These are phyloP conservation scores for Flaveria ramosissima DNA, from an alignment of 129 eudicot genomes.

Conservation along the genomic window DNA sequence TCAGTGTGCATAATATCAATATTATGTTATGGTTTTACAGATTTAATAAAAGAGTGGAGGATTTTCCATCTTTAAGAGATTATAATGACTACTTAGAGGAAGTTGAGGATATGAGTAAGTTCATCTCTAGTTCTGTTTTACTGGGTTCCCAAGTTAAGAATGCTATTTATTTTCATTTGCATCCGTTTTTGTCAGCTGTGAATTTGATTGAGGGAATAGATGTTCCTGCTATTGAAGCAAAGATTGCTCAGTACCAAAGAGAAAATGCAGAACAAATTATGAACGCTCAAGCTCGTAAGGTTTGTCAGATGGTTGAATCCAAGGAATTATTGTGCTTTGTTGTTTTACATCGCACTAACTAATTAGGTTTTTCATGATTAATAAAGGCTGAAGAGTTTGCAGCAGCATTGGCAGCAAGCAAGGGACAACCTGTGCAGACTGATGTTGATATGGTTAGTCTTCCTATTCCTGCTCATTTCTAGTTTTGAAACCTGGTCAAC, in stretches of 20 bases:
- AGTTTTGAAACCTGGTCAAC: conserved; percentile 9
- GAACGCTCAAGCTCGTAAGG: conserved; percentile 96
- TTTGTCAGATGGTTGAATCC: conserved; percentile 22
- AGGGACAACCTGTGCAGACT: conserved; percentile 56
- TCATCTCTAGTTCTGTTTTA: conserved; percentile 13
- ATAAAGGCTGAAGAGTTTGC: conserved; percentile 96
- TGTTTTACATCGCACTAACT: not conserved
- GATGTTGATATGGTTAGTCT: conserved; percentile 73
- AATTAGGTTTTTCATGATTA: conserved; percentile 21
- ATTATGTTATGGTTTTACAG: conserved; percentile 42
- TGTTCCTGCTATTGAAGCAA: conserved; percentile 82
- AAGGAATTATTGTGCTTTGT: conserved; percentile 1
- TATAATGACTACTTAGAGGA: conserved; percentile 96
- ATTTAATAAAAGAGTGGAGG: conserved; percentile 91
- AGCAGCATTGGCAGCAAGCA: conserved; percentile 96
- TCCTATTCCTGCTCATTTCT: conserved; percentile 12
- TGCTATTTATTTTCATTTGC: conserved; percentile 13
- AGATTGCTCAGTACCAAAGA: conserved; percentile 66
- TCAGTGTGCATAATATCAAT: not conserved
- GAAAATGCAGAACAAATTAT: conserved; percentile 95
- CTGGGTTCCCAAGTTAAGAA: not conserved
- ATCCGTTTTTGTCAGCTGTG: conserved; percentile 47
- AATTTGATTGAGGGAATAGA: conserved; percentile 79
- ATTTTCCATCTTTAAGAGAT: conserved; percentile 80
- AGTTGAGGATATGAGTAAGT: conserved; percentile 98